phyloP scores from a whole-genome alignment of 257 asterid genomes.

The Scutellaria barbata region DNA sequence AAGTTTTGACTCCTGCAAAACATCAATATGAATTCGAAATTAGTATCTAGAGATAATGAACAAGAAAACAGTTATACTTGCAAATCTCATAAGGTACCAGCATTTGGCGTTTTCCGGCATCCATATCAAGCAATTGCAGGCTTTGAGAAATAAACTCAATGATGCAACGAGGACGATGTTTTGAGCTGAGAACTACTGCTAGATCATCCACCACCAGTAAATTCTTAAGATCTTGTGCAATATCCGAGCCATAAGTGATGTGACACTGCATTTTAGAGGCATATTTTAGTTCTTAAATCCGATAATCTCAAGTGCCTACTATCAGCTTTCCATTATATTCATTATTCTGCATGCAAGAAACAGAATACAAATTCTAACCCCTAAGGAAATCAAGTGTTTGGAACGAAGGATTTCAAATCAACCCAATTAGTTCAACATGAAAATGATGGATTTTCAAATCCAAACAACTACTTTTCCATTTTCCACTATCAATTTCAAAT shows the following conservation, averaged over 20 bases:
- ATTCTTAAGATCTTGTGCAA: constrained; percentile 62
- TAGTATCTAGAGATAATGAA: no score
- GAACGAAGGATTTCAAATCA: no score
- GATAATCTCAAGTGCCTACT: constrained; percentile 4
- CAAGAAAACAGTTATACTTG: not conserved
- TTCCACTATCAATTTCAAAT: no score
- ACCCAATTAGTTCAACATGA: not conserved
- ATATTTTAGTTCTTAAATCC: constrained; percentile 17
- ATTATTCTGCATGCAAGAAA: not conserved
- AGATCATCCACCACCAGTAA: constrained; percentile 81
- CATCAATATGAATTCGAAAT: not conserved
- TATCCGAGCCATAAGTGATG: constrained; percentile 66
- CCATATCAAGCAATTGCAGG: constrained; percentile 70
- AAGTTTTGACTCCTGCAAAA: constrained; percentile 77
- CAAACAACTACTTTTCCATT: no score
- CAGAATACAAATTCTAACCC: not conserved
- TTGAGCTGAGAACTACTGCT: constrained; percentile 68
- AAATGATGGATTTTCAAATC: no score
- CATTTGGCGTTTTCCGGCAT: constrained; percentile 59
- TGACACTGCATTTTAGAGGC: constrained; percentile 76
- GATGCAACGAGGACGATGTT: constrained; percentile 87
- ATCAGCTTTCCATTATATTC: not conserved
- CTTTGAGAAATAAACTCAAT: constrained; percentile 91
- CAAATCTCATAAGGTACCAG: constrained; percentile 52
- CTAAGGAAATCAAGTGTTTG: no score